Conservation (phyloP, 345 rosid genomes). For the Adansonia digitata region DNA sequence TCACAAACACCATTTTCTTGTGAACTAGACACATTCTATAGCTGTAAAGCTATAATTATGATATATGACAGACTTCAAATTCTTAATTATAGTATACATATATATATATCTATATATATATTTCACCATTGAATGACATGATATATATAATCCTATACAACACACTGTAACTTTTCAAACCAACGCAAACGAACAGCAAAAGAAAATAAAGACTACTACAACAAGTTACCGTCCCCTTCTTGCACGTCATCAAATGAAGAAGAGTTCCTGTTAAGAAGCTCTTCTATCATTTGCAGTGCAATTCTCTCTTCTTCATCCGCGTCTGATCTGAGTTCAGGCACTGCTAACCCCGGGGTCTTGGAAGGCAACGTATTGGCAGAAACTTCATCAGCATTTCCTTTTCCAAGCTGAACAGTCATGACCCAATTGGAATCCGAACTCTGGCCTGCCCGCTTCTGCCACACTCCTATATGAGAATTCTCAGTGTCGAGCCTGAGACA, state of each 20-base stretch:
- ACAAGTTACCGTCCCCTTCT: not conserved
- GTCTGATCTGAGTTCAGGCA: constrained; percentile 19
- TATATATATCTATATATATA: not conserved
- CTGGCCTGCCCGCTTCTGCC: constrained; percentile 75
- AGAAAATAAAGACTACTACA: not conserved
- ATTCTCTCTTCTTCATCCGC: constrained; percentile 62
- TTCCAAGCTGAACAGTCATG: constrained; percentile 62
- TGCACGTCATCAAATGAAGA: not conserved
- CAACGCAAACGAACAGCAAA: not conserved
- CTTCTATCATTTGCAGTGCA: constrained; percentile 95
- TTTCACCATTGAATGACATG: not conserved
- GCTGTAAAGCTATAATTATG: not conserved
- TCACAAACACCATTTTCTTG: not conserved
- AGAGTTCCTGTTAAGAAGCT: constrained; percentile 43
- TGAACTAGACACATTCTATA: not conserved
- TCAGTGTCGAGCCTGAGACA: constrained; percentile 72
- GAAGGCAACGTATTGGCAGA: not conserved
- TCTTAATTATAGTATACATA: not conserved
- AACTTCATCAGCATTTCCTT: not conserved
- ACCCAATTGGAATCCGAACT: constrained; percentile 61
- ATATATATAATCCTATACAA: not conserved
- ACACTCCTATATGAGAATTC: constrained; percentile 69
- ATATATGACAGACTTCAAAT: not conserved
- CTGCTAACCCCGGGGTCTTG: not conserved
- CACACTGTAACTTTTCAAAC: not conserved